Evolutionary conservation across 768 basidiomycete genomes (phyloP), one percentile per base, ranked within the genome.

Genomic region (Boletus vermiculosoides): DNA sequence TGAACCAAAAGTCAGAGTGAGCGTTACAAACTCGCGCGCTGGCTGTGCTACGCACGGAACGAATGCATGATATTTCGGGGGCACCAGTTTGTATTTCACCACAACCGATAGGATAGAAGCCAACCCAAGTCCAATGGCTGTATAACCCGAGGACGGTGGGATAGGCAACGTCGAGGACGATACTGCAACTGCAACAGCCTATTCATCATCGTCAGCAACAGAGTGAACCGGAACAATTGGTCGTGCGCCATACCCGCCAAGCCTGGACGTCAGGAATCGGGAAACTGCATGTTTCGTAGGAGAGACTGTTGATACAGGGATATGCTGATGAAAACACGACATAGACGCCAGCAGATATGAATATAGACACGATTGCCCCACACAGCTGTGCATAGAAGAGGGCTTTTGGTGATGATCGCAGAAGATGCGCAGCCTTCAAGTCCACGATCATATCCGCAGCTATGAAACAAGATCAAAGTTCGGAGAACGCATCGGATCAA

Each of bases 261-360:
- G 53, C 54, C 28, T 56, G 40, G 15, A 34, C 52, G 20, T 55
- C 54, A 33, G 40, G 41, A 23, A 55, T 55, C 25, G 40, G 55
- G 53, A 56, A 55, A 36, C 52, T 55, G 33, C 53, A 55, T 16
- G 33, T 42, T 1, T 55, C 33, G 16, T 55, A 55, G 9, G 40
- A 44, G 15, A 36, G 33, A 18, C n/a, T 55, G 23, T 55, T 36
- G 33, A 34, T 36, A 22, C 53, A 42, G 16, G 52, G 52, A 44
- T 55, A 55, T 13, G 40, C 52, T 4, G 53, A 34, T n/a, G 54
- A 41, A 52, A 55, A 55, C 15, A 44, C 40, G 5, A 36, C n/a
- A 22, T 55, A 55, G 37, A 39, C 30, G 30, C 36, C 50, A 5
- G 50, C 22, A 5, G 51, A 55, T 25, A 55, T 40, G 54, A 44